Conservation (phyloP, 2,329 filamentous ascomycete species). For the Neophaeococcomyces aloes region DNA sequence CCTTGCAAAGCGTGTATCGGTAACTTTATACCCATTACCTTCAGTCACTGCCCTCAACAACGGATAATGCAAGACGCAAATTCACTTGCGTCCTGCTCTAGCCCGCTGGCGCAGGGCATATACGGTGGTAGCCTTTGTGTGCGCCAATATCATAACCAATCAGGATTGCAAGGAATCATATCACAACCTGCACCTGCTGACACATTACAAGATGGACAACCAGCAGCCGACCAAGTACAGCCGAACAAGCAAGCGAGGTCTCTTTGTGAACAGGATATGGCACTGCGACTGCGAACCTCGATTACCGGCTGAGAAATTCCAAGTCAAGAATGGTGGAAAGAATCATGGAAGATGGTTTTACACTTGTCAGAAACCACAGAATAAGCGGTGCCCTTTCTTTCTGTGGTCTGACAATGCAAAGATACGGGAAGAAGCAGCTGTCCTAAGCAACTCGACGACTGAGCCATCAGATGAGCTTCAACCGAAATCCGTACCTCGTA, state of each 20-base stretch:
- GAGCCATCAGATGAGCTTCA: slow-evolving; percentile 26
- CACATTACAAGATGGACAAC: slow-evolving; percentile 8
- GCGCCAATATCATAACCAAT: too few species aligned
- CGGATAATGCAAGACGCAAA: too few species aligned
- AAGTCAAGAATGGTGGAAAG: slow-evolving; percentile 46
- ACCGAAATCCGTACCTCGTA: too few species aligned
- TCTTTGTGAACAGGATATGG: slow-evolving; percentile 38
- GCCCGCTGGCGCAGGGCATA: too few species aligned
- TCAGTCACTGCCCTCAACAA: too few species aligned
- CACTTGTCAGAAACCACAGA: slow-evolving; percentile 43
- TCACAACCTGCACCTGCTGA: too few species aligned
- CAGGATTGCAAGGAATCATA: too few species aligned
- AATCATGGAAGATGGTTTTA: slow-evolving; percentile 52
- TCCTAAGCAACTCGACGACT: slow-evolving; percentile 40
- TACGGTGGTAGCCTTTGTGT: too few species aligned
- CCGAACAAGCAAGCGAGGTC: slow-evolving; percentile 25
- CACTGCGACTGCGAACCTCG: slow-evolving; percentile 47
- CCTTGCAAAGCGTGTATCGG: too few species aligned
- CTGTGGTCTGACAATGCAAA: slow-evolving; percentile 51
- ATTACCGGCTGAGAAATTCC: slow-evolving; percentile 44
- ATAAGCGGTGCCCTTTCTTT: slow-evolving; percentile 48
- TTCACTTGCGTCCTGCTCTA: too few species aligned
- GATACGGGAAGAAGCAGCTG: slow-evolving; percentile 39
- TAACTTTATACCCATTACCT: too few species aligned
- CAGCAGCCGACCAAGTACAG: slow-evolving; percentile 16